phyloP scores from a whole-genome alignment of 2,329 filamentous ascomycete genomes.

The Fulvia fulva region DNA sequence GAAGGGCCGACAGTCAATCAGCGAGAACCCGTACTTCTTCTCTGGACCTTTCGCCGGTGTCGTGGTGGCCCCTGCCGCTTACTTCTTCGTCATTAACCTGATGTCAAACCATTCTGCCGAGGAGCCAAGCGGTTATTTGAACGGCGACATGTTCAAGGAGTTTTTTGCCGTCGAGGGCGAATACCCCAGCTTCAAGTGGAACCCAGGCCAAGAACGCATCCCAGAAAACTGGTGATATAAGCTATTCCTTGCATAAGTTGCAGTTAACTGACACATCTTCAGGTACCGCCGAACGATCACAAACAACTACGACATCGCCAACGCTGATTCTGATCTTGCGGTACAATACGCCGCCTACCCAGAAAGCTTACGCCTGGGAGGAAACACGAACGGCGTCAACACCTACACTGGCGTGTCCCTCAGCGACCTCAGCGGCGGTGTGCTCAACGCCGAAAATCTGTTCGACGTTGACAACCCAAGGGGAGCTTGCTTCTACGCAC shows the following conservation, averaged over 20 bases:
- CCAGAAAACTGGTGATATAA: conserved; percentile 23
- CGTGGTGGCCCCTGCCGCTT: conserved; percentile 25
- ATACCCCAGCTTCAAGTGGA: conserved; percentile 22
- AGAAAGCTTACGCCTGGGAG: conserved; percentile 33
- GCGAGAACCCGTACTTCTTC: conserved; percentile 34
- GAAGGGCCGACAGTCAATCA: conserved; percentile 24
- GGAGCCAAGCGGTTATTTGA: conserved; percentile 22
- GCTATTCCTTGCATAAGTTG: conserved; percentile 1
- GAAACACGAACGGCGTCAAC: conserved; percentile 34
- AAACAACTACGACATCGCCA: conserved; percentile 7
- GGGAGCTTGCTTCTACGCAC: conserved; percentile 15
- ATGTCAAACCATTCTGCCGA: conserved; percentile 26
- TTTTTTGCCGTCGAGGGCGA: conserved; percentile 26
- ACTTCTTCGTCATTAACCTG: conserved; percentile 29
- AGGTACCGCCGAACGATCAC: conserved; percentile 12
- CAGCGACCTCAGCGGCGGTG: conserved; percentile 36
- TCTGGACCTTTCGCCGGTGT: conserved; percentile 27
- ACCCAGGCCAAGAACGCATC: conserved; percentile 24
- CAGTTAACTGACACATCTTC: neutral
- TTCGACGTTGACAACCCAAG: conserved; percentile 6
- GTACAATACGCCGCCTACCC: conserved; percentile 17
- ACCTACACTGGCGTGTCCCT: conserved; percentile 35
- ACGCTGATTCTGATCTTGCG: conserved; percentile 8
- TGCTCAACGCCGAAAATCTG: conserved; percentile 35
- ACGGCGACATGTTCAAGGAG: conserved; percentile 23